Base-by-base conservation (phyloP, 768 basidiomycete genomes). In the Boletellus ananiceps region DNA sequence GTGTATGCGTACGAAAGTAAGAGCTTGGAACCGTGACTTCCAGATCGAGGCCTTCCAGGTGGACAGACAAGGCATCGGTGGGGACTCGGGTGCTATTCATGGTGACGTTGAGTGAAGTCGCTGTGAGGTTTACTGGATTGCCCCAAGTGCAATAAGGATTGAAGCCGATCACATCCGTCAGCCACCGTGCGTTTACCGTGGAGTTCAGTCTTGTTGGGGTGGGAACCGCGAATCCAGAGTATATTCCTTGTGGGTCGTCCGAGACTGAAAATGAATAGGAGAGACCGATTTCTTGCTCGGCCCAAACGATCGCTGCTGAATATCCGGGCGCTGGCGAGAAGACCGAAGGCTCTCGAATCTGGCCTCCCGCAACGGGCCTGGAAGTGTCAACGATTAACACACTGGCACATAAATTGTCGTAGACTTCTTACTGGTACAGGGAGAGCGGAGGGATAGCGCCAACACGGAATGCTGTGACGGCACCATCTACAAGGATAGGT, bases 131-230 rank as follows among this genome's bases (percentile, higher is more conserved):
- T 16, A 35, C 25, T 16, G 62, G 50, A 15, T 47, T 55, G n/a
- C 54, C 50, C 59, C 58, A 62, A 34, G 46, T 44, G 14, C 61
- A 62, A 37, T 51, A 58, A 1, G 61, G 60, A 40, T 56, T 51
- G 19, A 64, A 31, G n/a, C 45, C 51, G n/a, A 56, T 29, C 9
- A 64, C 45, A 12, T 62, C 61, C 8, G 61, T 58, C 42, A 62
- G 44, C 56, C 59, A 62, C 29, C 62, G 50, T 39, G 59, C 58
- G 27, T 16, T 57, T 40, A 19, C 33, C 5, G 53, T 53, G 31
- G 56, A 50, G 38, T 45, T 54, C 12, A 62, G 51, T 2, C 21
- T 32, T 13, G 6, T 32, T 6, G 57, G 56, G 0, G 46, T 54
- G 13, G 57, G 57, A 19, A 54, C 51, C 0, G 35, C 36, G 25